These are phyloP conservation scores for Aspergillus melleus DNA, from an alignment of 2,329 filamentous ascomycete genomes.

Conservation along the genomic window DNA sequence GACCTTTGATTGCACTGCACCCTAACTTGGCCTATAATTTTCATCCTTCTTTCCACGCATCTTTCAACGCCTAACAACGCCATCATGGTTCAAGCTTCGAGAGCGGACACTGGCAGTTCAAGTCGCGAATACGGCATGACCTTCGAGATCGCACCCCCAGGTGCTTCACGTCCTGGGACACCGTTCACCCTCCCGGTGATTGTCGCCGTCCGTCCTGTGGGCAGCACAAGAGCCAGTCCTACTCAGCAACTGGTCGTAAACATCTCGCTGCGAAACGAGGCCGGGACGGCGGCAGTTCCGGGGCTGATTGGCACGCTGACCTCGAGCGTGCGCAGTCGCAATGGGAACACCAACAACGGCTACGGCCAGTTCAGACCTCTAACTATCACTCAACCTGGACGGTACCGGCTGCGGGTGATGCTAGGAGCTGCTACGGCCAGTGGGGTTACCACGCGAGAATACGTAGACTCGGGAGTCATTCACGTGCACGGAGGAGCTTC, in stretches of 20 bases:
- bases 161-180: conserved; percentile 24
- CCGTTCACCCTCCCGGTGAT: conserved; percentile 34
- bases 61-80: conserved; percentile 8
- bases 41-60: background rate
- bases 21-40: background rate
- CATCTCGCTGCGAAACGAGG: conserved; percentile 29
- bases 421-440: conserved; percentile 28
- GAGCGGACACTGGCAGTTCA: conserved; percentile 12
- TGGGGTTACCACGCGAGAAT: conserved; percentile 31
- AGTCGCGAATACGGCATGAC: conserved; percentile 30
- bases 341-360: conserved; percentile 30
- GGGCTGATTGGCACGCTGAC: conserved; percentile 30
- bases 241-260: conserved; percentile 31
- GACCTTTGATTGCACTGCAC: too few relatives aligned
- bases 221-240: conserved; percentile 19
- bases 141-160: conserved; percentile 31
- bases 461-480: conserved; percentile 31
- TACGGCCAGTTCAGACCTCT: conserved; percentile 31
- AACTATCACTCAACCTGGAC: conserved; percentile 29
- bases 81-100: conserved; percentile 18
- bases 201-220: conserved; percentile 30
- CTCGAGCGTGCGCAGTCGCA: conserved; percentile 33
- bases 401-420: conserved; percentile 34
- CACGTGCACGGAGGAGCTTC: conserved; percentile 29
- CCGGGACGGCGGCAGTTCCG: conserved; percentile 18